Evolutionary conservation across 345 rosid genomes (phyloP).

Genomic region (Citrus unshiu): DNA sequence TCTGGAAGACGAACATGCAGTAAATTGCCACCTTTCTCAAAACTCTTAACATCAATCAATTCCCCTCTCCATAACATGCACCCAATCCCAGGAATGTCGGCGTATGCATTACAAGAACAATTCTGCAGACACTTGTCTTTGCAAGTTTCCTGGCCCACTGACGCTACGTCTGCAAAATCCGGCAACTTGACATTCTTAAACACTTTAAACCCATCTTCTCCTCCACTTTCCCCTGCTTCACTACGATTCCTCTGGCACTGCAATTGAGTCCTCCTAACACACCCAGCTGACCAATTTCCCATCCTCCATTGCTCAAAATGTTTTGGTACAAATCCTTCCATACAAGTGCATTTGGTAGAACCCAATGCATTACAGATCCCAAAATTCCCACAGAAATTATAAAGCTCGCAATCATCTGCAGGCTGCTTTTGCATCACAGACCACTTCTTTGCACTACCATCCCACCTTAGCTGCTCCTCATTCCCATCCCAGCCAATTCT

Average conservation of each 20-base stretch:
- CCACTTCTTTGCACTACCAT: slow-evolving; percentile 37
- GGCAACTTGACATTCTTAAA: slow-evolving; percentile 33
- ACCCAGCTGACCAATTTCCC: slow-evolving; percentile 41
- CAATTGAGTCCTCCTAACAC: slow-evolving; percentile 26
- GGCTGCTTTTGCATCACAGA: slow-evolving; percentile 43
- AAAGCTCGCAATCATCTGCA: slow-evolving; percentile 51
- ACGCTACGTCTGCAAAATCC: slow-evolving; percentile 20
- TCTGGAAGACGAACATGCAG: slow-evolving; percentile 49
- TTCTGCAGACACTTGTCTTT: slow-evolving; percentile 22
- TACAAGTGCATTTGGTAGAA: slow-evolving; percentile 44
- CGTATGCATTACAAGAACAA: slow-evolving; percentile 67
- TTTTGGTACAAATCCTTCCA: slow-evolving; percentile 47
- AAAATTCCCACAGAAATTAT: slow-evolving; percentile 69
- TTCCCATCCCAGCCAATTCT: slow-evolving; percentile 40
- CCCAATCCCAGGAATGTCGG: slow-evolving; percentile 34
- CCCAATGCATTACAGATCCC: slow-evolving; percentile 41
- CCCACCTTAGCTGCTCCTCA: slow-evolving; percentile 59
- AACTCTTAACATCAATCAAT: slow-evolving; percentile 50
- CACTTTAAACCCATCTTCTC: slow-evolving; percentile 27
- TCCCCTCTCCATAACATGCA: slow-evolving; percentile 60
- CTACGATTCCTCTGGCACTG: slow-evolving; percentile 24
- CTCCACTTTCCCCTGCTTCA: background rate
- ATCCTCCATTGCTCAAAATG: slow-evolving; percentile 23
- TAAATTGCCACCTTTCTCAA: slow-evolving; percentile 27
- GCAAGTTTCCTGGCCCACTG: background rate